Percentiles rank a stretch among this genome's conserved stretches.
These are phyloP conservation scores for Chrysoporthe puriensis DNA, from an alignment of 2,329 filamentous ascomycete species.

Conservation along the genomic window DNA sequence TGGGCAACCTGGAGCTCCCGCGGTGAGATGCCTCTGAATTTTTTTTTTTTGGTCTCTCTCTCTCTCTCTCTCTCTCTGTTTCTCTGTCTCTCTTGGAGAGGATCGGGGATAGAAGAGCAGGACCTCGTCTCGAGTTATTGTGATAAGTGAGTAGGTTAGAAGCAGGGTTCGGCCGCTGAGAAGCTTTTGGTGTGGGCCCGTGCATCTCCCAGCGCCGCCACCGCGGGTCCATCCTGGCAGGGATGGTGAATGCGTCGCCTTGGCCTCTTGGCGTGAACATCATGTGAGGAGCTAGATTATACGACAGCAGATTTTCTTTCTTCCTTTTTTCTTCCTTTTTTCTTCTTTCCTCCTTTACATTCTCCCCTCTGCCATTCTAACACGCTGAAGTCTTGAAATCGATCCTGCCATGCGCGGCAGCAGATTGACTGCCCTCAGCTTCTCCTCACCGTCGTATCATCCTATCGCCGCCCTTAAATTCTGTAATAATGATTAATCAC, in stretches of 20 bases:
- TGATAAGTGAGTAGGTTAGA: not conserved
- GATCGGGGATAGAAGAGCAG: not conserved
- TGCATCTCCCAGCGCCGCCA: not conserved
- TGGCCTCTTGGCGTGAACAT: too few species aligned
- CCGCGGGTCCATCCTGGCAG: not conserved
- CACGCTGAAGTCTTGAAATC: not conserved
- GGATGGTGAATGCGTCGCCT: not conserved
- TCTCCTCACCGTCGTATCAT: too few species aligned
- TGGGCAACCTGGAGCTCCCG: not conserved
- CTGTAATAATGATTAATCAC: too few species aligned
- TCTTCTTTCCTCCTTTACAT: too few species aligned
- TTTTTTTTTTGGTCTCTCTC: too few species aligned
- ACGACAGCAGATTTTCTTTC: too few species aligned
- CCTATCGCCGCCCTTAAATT: too few species aligned
- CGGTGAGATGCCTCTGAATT: not conserved
- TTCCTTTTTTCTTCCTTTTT: too few species aligned
- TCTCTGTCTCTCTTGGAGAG: not conserved
- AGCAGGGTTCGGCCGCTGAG: too few species aligned
- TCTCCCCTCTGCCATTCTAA: not conserved
- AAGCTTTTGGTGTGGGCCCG: constrained; percentile 6
- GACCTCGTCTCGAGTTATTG: not conserved
- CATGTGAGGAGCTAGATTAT: too few species aligned
- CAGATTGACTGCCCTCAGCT: too few species aligned
- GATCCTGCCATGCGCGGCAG: not conserved
- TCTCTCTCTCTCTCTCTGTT: not conserved